These are phyloP conservation scores for Starmerella floris DNA, from an alignment of 805 yeast genomes.

Conservation along the genomic window DNA sequence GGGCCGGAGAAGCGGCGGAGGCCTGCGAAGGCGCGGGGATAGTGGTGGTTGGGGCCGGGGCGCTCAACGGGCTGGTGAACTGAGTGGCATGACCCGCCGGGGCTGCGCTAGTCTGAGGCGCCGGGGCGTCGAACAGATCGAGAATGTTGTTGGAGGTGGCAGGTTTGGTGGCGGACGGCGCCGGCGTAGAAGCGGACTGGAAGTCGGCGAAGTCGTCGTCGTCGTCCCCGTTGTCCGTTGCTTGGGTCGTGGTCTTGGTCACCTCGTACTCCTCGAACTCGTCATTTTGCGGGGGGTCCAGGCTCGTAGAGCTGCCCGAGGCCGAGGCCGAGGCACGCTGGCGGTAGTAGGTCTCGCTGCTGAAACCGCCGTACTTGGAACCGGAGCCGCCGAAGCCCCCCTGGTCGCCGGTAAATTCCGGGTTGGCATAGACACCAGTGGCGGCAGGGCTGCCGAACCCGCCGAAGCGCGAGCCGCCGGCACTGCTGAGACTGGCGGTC, in stretches of 20 bases:
- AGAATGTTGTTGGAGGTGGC: constrained; percentile 19
- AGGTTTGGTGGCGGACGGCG: constrained; percentile 25
- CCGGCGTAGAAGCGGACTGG: constrained; percentile 38
- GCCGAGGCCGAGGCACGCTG: constrained; percentile 26
- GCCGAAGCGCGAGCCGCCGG: constrained; percentile 31
- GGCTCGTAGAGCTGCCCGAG: constrained; percentile 8
- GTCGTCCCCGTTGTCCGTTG: constrained; percentile 27
- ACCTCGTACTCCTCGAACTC: constrained; percentile 31
- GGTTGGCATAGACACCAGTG: constrained; percentile 1
- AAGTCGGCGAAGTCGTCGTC: constrained; percentile 55
- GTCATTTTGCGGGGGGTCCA: constrained; percentile 23
- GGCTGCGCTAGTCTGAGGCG: neutral
- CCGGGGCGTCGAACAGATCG: constrained; percentile 20
- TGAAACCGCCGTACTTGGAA: constrained; percentile 27
- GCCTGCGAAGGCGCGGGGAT: constrained; percentile 15
- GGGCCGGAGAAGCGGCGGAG: constrained; percentile 12
- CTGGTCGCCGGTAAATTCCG: neutral
- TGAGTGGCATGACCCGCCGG: constrained; percentile 4
- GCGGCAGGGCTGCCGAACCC: constrained; percentile 21
- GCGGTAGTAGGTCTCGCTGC: constrained; percentile 21
- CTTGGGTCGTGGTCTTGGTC: constrained; percentile 5
- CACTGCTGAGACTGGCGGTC: constrained; percentile 30
- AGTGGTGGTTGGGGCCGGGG: constrained; percentile 5
- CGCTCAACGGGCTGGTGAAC: constrained; percentile 3
- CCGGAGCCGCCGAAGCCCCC: constrained; percentile 19